Evolutionary conservation across 345 rosid species (phyloP), one percentile per base, ranked within the genome.

Genomic region (Passiflora organensis): DNA sequence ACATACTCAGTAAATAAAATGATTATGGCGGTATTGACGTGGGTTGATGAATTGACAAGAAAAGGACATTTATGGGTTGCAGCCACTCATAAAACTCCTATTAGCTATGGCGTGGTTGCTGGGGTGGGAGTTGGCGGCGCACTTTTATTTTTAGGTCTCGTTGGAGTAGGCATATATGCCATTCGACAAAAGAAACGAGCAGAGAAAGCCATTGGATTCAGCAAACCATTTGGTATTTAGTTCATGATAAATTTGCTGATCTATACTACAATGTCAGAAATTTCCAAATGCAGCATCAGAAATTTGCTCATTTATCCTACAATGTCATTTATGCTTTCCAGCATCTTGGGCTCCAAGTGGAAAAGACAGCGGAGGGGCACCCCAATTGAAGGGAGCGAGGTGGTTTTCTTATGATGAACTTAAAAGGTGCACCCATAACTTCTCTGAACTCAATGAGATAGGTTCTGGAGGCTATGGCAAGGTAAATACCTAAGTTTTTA

Each of bases 381-480:
- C 99, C 1, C 87, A 88, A 62, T 62, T 93, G 71, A 93, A 88
- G 79, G 99, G 99, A 49, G 95, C 99, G 42, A 69, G 96, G 61
- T 88, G 93, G 96, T 88, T 93, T 72, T 89, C 94, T 6, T 89
- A 73, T 20, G 99, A 86, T 24, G 99, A 93, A 73, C 96, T 93
- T 43, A 93, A 73, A 69, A 93, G 73, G 65, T 66, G 83, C 78
- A 86, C 95, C 4, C 63, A 66, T 64, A 81, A 82, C 45, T 89
- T 93, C 74, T 82, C 94, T 1, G 78, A 70, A 43, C 81, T 70
- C 32, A 89, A 80, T 45, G 90, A 83, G 79, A 72, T 93, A 22
- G 99, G 99, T 24, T 89, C 80, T 57, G 99, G 99, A 63, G 99
- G 99, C 19, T 93, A 82, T 37, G 95, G 99, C 55, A 93, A 86